These are phyloP conservation scores for Hypoxylon sp. DNA, from an alignment of 2,329 filamentous ascomycete species.

Conservation along the genomic window DNA sequence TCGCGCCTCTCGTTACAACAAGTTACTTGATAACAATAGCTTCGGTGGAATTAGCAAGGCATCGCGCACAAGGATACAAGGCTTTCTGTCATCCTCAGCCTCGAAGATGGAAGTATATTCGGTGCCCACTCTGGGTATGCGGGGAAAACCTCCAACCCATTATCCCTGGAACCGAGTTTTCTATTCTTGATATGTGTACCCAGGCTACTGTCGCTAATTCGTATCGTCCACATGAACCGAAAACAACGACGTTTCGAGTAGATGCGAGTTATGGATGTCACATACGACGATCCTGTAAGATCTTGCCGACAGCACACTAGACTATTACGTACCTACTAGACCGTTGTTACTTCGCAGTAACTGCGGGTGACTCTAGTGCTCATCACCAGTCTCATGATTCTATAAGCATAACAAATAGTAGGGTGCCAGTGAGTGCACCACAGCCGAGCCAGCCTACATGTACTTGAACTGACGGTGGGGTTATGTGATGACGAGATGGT, in stretches of 20 bases:
- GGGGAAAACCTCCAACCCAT: conserved; percentile 7
- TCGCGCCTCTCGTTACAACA: conserved; percentile 7
- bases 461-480: conserved; percentile 31
- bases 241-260: conserved; percentile 25
- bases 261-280: conserved; percentile 10
- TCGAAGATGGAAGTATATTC: conserved; percentile 26
- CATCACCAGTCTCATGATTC: conserved; percentile 5
- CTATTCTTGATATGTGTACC: conserved; percentile 13
- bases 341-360: conserved; percentile 22
- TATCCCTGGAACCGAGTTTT: conserved; percentile 14
- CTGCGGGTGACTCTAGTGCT: conserved; percentile 9
- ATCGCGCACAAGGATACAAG: conserved; percentile 26
- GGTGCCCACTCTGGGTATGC: conserved; percentile 15
- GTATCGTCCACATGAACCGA: conserved; percentile 11
- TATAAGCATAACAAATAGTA: conserved; percentile 18
- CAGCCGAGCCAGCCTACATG: conserved; percentile 11
- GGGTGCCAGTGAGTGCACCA: conserved; percentile 4
- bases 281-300: conserved; percentile 19
- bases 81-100: conserved; percentile 36
- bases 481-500: conserved; percentile 30
- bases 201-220: conserved; percentile 7
- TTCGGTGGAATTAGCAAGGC: conserved; percentile 24
- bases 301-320: conserved; percentile 14
- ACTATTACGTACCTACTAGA: conserved; percentile 21
- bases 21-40: conserved; percentile 20